Conservation (phyloP, 1,284 basidiomycete species). For the Porodaedalea pini region DNA sequence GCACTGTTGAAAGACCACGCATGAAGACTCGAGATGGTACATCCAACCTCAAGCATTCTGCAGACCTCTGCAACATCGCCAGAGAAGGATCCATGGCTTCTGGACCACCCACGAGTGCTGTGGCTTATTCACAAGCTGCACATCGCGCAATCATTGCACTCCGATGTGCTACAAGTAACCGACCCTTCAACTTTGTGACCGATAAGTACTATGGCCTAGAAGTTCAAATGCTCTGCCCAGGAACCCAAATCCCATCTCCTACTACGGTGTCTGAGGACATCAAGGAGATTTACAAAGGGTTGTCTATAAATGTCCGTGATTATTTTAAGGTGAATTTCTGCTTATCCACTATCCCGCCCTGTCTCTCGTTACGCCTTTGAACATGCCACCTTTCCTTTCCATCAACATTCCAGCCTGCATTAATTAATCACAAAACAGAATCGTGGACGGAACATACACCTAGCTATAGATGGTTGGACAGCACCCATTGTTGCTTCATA, state of each 20-base stretch:
- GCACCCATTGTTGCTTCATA: conserved; percentile 29
- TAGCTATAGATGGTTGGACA: no score
- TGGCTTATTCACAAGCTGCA: not conserved
- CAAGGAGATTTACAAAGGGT: conserved; percentile 25
- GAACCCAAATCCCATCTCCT: conserved; percentile 26
- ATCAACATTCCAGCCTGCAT: no score
- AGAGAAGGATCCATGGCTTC: not conserved
- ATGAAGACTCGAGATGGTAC: not conserved
- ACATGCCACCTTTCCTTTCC: no score
- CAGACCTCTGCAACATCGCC: not conserved
- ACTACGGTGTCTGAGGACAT: conserved; percentile 29
- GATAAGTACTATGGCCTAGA: conserved; percentile 29
- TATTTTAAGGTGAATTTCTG: conserved; percentile 29
- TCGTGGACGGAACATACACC: conserved; percentile 25
- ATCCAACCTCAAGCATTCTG: not conserved
- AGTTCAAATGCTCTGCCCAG: conserved; percentile 30
- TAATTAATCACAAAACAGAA: conserved; percentile 19
- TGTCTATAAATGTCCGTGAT: conserved; percentile 22
- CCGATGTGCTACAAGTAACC: conserved; percentile 16
- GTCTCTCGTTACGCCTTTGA: no score
- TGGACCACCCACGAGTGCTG: not conserved
- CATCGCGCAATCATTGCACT: conserved; percentile 18
- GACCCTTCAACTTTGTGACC: conserved; percentile 26
- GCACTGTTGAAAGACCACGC: not conserved
- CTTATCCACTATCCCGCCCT: conserved; percentile 6